Evolutionary conservation across 495 filamentous ascomycete genomes (phyloP).

Genomic region (Talaromyces nanjingensis): DNA sequence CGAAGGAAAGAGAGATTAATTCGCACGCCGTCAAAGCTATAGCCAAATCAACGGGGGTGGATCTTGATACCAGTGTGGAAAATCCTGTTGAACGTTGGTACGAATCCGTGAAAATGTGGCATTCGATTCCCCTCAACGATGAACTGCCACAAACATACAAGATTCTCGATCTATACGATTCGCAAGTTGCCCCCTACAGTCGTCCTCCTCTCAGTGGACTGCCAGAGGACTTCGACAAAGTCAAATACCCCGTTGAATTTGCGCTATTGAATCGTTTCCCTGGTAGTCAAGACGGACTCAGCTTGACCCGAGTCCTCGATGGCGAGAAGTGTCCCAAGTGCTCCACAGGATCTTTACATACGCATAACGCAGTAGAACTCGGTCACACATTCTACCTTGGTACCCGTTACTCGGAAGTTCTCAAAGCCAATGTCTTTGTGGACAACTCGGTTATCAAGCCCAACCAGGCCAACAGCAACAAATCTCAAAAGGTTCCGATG

Average conservation of each 20-base stretch:
- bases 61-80: conserved; percentile 65
- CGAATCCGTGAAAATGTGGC: conserved; percentile 13
- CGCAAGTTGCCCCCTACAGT: conserved; percentile 36
- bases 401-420: conserved; percentile 72
- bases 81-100: conserved; percentile 53
- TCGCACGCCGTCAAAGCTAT: conserved; percentile 61
- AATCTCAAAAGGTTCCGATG: conserved; percentile 45
- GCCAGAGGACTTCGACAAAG: conserved; percentile 22
- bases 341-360: conserved; percentile 49
- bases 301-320: conserved; percentile 54
- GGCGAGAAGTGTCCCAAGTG: conserved; percentile 73
- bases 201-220: conserved; percentile 38
- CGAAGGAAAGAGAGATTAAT: conserved; percentile 53
- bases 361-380: conserved; percentile 74
- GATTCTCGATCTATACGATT: conserved; percentile 38
- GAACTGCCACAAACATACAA: conserved; percentile 15
- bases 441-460: conserved; percentile 20
- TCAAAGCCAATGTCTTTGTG: conserved; percentile 53
- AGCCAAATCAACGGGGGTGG: conserved; percentile 47
- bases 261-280: conserved; percentile 37
- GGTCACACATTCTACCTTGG: conserved; percentile 95
- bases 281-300: conserved; percentile 31
- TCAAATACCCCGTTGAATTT: conserved; percentile 28
- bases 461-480: conserved; percentile 10
- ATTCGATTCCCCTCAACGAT: neutral